These are phyloP conservation scores for Coleophoma crateriformis DNA, from an alignment of 2,329 filamentous ascomycete genomes.

Conservation along the genomic window DNA sequence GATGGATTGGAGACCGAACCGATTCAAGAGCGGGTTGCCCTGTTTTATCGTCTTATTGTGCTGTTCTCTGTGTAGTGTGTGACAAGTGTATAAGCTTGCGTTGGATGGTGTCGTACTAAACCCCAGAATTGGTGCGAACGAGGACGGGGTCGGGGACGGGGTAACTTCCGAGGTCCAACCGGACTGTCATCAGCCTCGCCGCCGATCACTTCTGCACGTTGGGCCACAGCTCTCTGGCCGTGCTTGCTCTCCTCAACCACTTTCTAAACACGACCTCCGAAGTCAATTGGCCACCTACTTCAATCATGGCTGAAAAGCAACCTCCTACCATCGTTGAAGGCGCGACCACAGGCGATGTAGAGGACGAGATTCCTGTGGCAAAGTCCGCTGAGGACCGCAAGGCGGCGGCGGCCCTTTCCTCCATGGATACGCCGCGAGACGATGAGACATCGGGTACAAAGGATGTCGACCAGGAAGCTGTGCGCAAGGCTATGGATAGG, in stretches of 20 bases:
- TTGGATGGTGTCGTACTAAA: too few relatives aligned
- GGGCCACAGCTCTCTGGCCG: background rate
- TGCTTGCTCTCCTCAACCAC: background rate
- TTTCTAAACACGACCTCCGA: background rate
- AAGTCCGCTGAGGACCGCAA: slow-evolving; percentile 71
- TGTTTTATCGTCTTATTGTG: too few relatives aligned
- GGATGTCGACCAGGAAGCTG: slow-evolving; percentile 62
- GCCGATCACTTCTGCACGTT: too few relatives aligned
- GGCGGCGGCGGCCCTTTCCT: slow-evolving; percentile 67
- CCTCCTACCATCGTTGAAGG: slow-evolving; percentile 53
- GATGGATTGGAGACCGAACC: too few relatives aligned
- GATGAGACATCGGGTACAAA: slow-evolving; percentile 38
- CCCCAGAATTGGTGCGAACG: too few relatives aligned
- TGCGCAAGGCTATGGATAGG: slow-evolving; percentile 66
- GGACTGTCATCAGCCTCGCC: background rate
- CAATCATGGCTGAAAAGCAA: slow-evolving; percentile 56
- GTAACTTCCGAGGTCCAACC: too few relatives aligned
- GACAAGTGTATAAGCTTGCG: too few relatives aligned
- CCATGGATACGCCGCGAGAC: slow-evolving; percentile 50
- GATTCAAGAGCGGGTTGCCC: too few relatives aligned
- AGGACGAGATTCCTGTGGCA: slow-evolving; percentile 44
- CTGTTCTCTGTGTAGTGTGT: too few relatives aligned
- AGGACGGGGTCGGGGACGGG: too few relatives aligned
- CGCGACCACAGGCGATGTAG: slow-evolving; percentile 51
- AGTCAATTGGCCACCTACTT: background rate